Conservation (phyloP, 2,329 filamentous ascomycete species). For the Aspergillus eucalypticola region DNA sequence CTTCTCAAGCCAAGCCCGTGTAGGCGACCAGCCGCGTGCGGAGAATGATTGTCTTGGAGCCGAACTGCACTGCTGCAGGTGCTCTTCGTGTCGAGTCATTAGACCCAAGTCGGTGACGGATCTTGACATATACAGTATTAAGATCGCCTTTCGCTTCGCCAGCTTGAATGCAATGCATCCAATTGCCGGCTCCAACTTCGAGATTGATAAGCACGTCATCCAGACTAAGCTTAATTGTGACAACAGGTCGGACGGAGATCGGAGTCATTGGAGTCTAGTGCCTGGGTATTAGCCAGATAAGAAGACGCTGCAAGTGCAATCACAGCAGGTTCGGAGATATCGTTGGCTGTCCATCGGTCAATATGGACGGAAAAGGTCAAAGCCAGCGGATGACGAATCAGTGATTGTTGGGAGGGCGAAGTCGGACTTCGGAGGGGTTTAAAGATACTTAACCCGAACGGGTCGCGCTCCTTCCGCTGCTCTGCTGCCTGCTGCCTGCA, state of each 20-base stretch:
- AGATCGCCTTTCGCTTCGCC: background rate
- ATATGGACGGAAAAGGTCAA: background rate
- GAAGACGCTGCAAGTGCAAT: background rate
- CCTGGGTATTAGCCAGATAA: background rate
- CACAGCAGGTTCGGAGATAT: background rate
- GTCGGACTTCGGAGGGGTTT: background rate
- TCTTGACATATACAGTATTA: background rate
- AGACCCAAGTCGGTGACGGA: background rate
- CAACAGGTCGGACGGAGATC: background rate
- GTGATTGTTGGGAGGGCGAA: background rate
- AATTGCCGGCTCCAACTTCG: background rate
- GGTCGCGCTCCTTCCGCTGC: background rate
- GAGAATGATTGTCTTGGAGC: background rate
- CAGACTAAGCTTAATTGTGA: background rate
- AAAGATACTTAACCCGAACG: slow-evolving; percentile 3
- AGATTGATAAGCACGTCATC: background rate
- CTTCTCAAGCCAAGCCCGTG: background rate
- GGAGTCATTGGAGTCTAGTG: background rate
- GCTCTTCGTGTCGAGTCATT: background rate
- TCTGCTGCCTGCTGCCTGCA: background rate
- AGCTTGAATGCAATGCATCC: background rate
- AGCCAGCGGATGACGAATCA: background rate
- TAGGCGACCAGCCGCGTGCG: background rate
- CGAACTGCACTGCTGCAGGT: background rate
- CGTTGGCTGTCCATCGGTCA: background rate